phyloP scores from a whole-genome alignment of 2,329 filamentous ascomycete genomes.

The Coniella lustricola region DNA sequence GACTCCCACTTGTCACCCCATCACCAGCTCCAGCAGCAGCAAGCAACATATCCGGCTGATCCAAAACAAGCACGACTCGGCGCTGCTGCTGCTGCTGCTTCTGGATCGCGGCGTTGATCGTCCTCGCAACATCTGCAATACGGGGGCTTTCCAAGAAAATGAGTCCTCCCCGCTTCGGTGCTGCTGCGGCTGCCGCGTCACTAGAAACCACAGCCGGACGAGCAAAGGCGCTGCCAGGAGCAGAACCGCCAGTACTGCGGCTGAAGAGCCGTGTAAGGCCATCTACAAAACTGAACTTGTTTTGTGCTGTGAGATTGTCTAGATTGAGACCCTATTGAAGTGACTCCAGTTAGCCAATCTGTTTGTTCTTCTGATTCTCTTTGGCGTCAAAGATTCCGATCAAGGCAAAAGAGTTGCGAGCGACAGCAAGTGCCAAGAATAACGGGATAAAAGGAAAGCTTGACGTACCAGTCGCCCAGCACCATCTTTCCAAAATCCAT shows the following conservation, averaged over 20 bases:
- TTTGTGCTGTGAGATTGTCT: constrained; percentile 47
- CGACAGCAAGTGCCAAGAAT: no score
- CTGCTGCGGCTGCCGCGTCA: constrained; percentile 1
- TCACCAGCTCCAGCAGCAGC: constrained; percentile 48
- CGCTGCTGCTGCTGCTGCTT: constrained; percentile 19
- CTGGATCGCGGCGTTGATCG: constrained; percentile 33
- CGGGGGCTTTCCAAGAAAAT: constrained; percentile 25
- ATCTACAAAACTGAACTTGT: constrained; percentile 67
- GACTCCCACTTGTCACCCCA: constrained; percentile 33
- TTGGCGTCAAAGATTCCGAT: no score
- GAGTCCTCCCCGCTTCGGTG: constrained; percentile 12
- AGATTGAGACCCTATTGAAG: constrained; percentile 60
- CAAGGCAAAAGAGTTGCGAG: no score
- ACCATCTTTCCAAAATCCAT: constrained; percentile 70
- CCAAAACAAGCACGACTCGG: constrained; percentile 53
- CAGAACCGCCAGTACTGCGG: constrained; percentile 11
- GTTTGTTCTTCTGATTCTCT: neutral
- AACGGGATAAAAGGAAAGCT: neutral
- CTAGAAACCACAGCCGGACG: neutral
- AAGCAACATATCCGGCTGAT: constrained; percentile 59
- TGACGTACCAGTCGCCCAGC: constrained; percentile 55
- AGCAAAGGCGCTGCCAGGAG: constrained; percentile 10
- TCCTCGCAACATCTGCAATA: constrained; percentile 30
- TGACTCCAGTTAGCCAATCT: no score
- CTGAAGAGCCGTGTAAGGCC: constrained; percentile 56